Conservation (phyloP, 768 basidiomycete species). For the Pholiota conissans region DNA sequence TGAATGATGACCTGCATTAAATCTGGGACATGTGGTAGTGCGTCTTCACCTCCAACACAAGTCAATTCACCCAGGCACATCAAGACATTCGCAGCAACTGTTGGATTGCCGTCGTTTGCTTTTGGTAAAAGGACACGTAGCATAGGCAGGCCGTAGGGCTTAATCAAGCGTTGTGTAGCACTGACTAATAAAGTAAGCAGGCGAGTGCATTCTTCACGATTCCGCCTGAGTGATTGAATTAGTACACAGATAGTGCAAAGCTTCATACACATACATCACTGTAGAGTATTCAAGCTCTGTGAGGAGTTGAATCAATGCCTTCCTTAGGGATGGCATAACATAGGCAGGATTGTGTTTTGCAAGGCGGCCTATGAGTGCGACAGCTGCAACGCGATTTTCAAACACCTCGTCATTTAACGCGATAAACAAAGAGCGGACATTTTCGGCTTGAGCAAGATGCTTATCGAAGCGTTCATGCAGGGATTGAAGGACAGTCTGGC, state of each 20-base stretch:
- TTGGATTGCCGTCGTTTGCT: constrained; percentile 80
- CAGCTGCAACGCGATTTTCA: constrained; percentile 89
- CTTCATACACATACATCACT: constrained; percentile 47
- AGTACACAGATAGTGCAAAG: not conserved
- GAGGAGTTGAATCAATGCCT: constrained; percentile 92
- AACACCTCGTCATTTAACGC: constrained; percentile 97
- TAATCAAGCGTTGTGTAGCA: constrained; percentile 91
- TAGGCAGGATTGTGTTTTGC: constrained; percentile 97
- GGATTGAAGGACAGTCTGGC: constrained; percentile 81
- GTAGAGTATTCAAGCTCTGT: constrained; percentile 97
- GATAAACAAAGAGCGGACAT: constrained; percentile 96
- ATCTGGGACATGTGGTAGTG: constrained; percentile 76
- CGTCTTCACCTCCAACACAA: constrained; percentile 91
- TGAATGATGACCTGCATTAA: constrained; percentile 90
- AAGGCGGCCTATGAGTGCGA: constrained; percentile 87
- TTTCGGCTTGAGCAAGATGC: constrained; percentile 96
- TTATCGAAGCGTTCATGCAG: constrained; percentile 95
- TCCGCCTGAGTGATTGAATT: constrained; percentile 52
- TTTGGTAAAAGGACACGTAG: constrained; percentile 90
- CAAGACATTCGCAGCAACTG: constrained; percentile 89
- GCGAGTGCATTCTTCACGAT: constrained; percentile 89
- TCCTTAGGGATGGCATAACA: constrained; percentile 96
- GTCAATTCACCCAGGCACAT: constrained; percentile 95
- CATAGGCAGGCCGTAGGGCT: constrained; percentile 94
- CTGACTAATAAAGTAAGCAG: constrained; percentile 87